Evolutionary conservation across 176 grass and related monocot species (phyloP).

Genomic region (Secale cereale): DNA sequence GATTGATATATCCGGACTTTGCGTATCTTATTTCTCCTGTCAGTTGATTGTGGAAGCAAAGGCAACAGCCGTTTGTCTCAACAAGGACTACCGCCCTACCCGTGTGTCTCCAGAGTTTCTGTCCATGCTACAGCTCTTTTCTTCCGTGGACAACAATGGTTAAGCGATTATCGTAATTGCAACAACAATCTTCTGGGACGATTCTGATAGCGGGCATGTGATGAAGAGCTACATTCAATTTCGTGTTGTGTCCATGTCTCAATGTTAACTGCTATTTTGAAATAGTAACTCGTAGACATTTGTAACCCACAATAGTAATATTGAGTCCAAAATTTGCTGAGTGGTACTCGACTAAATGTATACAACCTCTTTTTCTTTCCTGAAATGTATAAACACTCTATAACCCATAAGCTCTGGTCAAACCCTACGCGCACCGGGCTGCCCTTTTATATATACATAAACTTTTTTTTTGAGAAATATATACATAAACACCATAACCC

Average conservation of each 20-base stretch:
- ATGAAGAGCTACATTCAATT: neutral
- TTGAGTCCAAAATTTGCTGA: neutral
- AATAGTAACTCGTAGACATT: neutral
- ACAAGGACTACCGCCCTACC: constrained; percentile 61
- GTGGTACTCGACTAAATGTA: neutral
- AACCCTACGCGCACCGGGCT: too few species aligned
- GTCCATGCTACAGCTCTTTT: constrained; percentile 56
- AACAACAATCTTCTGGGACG: neutral
- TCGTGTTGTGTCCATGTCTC: neutral
- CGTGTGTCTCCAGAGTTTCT: constrained; percentile 62
- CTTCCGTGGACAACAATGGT: neutral
- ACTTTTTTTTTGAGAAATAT: too few species aligned
- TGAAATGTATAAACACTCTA: too few species aligned
- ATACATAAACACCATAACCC: too few species aligned
- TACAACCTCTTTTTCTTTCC: neutral
- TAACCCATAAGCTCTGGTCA: too few species aligned
- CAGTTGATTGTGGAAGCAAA: constrained; percentile 78
- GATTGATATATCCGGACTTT: neutral
- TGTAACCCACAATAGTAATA: neutral
- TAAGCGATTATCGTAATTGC: neutral
- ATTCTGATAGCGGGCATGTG: neutral
- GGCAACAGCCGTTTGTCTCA: constrained; percentile 63
- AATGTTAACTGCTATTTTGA: neutral
- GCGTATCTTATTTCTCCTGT: neutral
- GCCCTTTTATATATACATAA: too few species aligned